phyloP scores from a whole-genome alignment of 1,139 yeast species.

The Magnusiomyces sp. region DNA sequence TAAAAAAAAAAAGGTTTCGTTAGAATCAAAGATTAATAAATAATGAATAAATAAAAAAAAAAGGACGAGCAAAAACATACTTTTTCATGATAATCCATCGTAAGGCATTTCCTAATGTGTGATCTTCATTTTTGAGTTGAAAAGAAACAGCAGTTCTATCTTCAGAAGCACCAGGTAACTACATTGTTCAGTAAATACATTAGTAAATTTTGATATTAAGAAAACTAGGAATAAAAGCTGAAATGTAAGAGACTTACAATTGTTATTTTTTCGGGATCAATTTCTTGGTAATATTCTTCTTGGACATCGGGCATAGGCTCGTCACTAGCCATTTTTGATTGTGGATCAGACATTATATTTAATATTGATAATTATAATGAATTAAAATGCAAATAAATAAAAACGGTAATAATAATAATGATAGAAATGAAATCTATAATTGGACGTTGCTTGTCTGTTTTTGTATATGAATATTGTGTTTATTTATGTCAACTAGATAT shows the following conservation, averaged over 20 bases:
- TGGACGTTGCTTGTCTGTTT: not conserved
- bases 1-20: not conserved
- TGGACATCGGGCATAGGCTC: conserved; percentile 3
- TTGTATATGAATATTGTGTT: not conserved
- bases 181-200: conserved; percentile 1
- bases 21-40: not conserved
- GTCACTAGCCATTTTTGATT: not conserved
- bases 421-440: not conserved
- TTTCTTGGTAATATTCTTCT: not conserved
- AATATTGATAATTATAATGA: not conserved
- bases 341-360: not conserved
- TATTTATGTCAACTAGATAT: too few species aligned
- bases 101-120: conserved; percentile 87
- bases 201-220: not conserved
- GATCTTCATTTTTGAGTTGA: conserved; percentile 88
- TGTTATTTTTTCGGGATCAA: conserved; percentile 26
- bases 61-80: conserved; percentile 22
- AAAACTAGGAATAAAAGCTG: not conserved
- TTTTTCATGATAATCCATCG: conserved; percentile 94
- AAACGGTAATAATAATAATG: not conserved
- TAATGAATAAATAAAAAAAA: not conserved
- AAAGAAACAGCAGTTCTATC: conserved; percentile 95
- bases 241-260: conserved; percentile 19
- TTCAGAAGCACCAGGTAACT: conserved; percentile 84
- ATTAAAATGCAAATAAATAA: not conserved